Conservation (phyloP, 352 stramenopile species). For the Globisporangium nagaii region DNA sequence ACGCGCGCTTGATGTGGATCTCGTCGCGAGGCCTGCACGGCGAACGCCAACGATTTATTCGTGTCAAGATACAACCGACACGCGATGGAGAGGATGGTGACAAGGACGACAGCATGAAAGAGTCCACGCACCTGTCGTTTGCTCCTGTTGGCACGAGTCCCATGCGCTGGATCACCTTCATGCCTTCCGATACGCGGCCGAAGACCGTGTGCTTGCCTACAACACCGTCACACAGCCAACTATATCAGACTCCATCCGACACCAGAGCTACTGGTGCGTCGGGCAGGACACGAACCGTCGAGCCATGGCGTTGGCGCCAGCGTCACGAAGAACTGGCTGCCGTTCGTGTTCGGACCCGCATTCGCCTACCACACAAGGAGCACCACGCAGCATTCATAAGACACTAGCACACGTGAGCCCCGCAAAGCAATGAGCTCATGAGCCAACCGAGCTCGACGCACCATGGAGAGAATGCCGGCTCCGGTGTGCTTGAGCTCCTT, state of each 20-base stretch:
- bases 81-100: too few relatives aligned
- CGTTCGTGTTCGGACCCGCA: slow-evolving; percentile 88
- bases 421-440: too few relatives aligned
- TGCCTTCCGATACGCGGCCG: slow-evolving; percentile 89
- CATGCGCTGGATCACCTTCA: slow-evolving; percentile 91
- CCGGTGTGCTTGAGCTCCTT: slow-evolving; percentile 92
- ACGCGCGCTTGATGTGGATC: slow-evolving; percentile 67
- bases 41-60: too few relatives aligned
- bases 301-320: slow-evolving; percentile 91
- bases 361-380: slow-evolving; percentile 54
- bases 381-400: not conserved
- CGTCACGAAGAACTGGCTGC: slow-evolving; percentile 94
- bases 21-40: slow-evolving; percentile 66
- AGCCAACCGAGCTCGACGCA: slow-evolving; percentile 11
- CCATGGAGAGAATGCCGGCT: slow-evolving; percentile 88
- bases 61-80: too few relatives aligned
- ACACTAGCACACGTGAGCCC: not conserved
- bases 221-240: not conserved
- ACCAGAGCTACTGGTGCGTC: not conserved
- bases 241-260: not conserved
- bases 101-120: too few relatives aligned
- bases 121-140: slow-evolving; percentile 88
- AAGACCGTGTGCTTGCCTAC: slow-evolving; percentile 92
- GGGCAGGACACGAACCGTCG: slow-evolving; percentile 59
- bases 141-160: slow-evolving; percentile 83